Base-by-base conservation (phyloP, 768 basidiomycete species). In the Leccinum incarnatum region DNA sequence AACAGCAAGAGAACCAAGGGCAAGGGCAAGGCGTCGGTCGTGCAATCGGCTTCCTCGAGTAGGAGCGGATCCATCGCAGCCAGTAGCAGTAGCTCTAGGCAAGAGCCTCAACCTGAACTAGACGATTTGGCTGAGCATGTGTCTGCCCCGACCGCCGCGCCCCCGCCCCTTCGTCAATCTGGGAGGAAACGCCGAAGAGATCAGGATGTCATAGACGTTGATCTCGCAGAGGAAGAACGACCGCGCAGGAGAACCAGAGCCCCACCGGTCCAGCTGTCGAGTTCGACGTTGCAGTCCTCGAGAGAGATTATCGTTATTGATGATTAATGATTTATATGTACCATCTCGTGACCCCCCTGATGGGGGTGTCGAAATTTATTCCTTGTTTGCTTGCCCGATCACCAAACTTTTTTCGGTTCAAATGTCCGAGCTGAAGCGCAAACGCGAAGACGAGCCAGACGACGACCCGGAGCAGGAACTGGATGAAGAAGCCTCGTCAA, bases 251-350 rank as follows among this genome's bases (percentile, higher is more conserved):
- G 67, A 63, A 64, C 30, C 56, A 67, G 60, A 54, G 50, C 57
- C 6, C 36, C 51, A 47, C 42, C 36, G 29, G 29, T 29, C 7
- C 30, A 32, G 30, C 15, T 36, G 36, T 36, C 36, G 36, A 36
- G 14, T 36, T 36, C 34, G 34, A 36, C 34, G 14, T 36, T 36
- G 34, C 34, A 36, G 34, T 15, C 34, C 14, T 69, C 66, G 1
- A 74, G 68, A 15, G 81, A 82, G 7, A 76, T 82, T 5, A 83
- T 83, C 54, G 71, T 81, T 32, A 75, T 82, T 45, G 78, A 74
- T 48, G 51, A 51, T 23, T 51, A 51, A 30, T 49, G 5, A n/a
- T 30, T n/a, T 30, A 15, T 30, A 15, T 30, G 27, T 21, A 14
- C 10, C 11, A 19, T 6, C 5, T n/a, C 17, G 29, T 34, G 51